phyloP scores from a whole-genome alignment of 2,329 filamentous ascomycete genomes.

The Cladosporium sp. region DNA sequence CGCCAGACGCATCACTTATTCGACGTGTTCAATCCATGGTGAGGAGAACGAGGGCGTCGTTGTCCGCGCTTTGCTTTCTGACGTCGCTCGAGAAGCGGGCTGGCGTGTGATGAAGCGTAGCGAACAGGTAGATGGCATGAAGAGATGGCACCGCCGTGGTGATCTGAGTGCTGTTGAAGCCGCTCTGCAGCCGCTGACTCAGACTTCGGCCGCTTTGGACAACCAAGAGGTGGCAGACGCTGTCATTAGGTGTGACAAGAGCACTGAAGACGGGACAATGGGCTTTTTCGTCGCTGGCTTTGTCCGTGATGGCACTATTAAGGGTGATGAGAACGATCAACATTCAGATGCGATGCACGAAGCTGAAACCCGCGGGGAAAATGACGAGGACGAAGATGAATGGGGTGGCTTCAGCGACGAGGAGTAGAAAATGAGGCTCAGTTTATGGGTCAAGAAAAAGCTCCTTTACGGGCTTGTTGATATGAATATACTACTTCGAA shows the following conservation, averaged over 20 bases:
- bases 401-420: conserved; percentile 39
- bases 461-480: conserved; percentile 4
- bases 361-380: conserved; percentile 25
- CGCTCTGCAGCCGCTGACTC: conserved; percentile 18
- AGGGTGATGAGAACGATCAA: background rate
- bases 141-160: conserved; percentile 62
- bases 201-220: conserved; percentile 11
- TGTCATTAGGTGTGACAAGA: conserved; percentile 76
- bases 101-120: conserved; percentile 71
- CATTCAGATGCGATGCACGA: background rate
- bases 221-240: conserved; percentile 53
- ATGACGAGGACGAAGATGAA: conserved; percentile 20
- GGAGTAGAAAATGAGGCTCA: background rate
- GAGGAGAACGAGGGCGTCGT: conserved; percentile 89
- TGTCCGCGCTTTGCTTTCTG: conserved; percentile 60
- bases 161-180: conserved; percentile 30
- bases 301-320: conserved; percentile 47
- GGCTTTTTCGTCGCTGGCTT: conserved; percentile 95
- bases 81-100: conserved; percentile 57
- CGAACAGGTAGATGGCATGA: conserved; percentile 70
- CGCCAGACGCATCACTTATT: conserved; percentile 76
- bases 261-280: conserved; percentile 77
- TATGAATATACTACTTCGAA: conserved; percentile 9
- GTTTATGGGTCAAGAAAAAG: conserved; percentile 22
- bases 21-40: conserved; percentile 82